These are phyloP conservation scores for Plectosphaerella cucumerina DNA, from an alignment of 2,329 filamentous ascomycete genomes.

Conservation along the genomic window DNA sequence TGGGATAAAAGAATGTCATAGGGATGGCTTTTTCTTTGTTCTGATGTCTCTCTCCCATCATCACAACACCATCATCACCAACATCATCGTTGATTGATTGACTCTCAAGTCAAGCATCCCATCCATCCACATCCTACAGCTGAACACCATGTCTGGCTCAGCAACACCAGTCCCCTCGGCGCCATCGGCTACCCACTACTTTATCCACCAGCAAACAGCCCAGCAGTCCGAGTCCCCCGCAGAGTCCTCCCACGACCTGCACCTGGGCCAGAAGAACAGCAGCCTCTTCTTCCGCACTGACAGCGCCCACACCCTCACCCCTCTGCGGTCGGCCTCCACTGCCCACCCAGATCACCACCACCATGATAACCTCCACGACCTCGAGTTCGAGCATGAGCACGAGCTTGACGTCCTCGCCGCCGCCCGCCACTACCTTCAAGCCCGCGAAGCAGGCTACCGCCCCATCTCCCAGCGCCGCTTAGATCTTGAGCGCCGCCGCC, in stretches of 20 bases:
- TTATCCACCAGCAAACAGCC: neutral
- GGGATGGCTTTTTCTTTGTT: neutral
- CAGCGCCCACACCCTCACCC: slow-evolving; percentile 2
- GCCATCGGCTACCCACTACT: neutral
- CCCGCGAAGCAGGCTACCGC: slow-evolving; percentile 3
- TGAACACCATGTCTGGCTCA: neutral
- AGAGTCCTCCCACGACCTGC: neutral
- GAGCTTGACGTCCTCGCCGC: neutral
- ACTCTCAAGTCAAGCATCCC: neutral
- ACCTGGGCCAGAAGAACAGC: neutral
- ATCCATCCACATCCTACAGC: neutral
- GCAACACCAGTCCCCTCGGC: neutral
- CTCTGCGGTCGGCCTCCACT: neutral
- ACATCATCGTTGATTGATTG: neutral
- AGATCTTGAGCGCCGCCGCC: slow-evolving; percentile 48
- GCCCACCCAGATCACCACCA: neutral
- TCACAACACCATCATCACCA: neutral
- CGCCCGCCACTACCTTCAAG: slow-evolving; percentile 1
- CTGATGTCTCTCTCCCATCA: neutral
- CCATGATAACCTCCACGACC: neutral
- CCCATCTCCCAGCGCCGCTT: slow-evolving; percentile 50
- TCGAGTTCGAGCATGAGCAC: neutral
- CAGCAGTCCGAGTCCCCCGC: neutral
- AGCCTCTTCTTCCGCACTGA: neutral
- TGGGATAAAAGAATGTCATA: neutral